Percentiles rank a stretch among this genome's conserved stretches.
phyloP scores from a whole-genome alignment of 2,329 filamentous ascomycete species.

The Aspergillus sp. region DNA sequence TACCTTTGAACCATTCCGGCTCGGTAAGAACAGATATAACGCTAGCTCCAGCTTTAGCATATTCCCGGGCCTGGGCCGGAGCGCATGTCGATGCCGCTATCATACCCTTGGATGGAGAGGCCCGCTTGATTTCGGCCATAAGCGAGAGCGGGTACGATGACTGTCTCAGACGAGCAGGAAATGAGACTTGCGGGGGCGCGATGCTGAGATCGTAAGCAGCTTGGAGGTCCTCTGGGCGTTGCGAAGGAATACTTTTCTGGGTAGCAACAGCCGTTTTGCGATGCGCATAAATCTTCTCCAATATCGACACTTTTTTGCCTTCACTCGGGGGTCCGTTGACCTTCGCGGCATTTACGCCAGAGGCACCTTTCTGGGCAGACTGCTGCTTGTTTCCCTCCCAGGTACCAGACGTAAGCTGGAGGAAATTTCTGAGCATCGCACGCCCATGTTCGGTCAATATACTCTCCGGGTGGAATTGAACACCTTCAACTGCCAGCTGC shows the following conservation, averaged over 20 bases:
- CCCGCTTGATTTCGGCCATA: constrained; percentile 96
- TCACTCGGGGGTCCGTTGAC: constrained; percentile 17
- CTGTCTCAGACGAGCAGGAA: constrained; percentile 67
- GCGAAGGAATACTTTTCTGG: constrained; percentile 79
- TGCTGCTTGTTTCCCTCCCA: constrained; percentile 67
- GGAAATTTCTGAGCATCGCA: constrained; percentile 84
- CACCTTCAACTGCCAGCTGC: constrained; percentile 81
- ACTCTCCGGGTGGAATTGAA: constrained; percentile 96
- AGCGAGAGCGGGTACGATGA: constrained; percentile 83
- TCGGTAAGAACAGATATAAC: constrained; percentile 98
- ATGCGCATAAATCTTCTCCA: constrained; percentile 82
- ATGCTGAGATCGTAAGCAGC: constrained; percentile 76
- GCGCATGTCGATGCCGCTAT: constrained; percentile 83
- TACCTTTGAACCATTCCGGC: constrained; percentile 98
- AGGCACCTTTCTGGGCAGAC: constrained; percentile 14
- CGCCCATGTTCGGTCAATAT: constrained; percentile 86
- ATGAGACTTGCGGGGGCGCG: constrained; percentile 72
- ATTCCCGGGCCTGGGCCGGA: constrained; percentile 79
- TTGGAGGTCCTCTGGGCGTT: constrained; percentile 72
- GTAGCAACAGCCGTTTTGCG: constrained; percentile 64
- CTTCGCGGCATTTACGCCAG: constrained; percentile 9
- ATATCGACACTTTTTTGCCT: constrained; percentile 67
- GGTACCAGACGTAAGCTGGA: constrained; percentile 77
- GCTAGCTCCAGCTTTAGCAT: constrained; percentile 87
- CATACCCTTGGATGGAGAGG: constrained; percentile 89